These are phyloP conservation scores for Fusarium sp. DNA, from an alignment of 2,329 filamentous ascomycete species.

Conservation along the genomic window DNA sequence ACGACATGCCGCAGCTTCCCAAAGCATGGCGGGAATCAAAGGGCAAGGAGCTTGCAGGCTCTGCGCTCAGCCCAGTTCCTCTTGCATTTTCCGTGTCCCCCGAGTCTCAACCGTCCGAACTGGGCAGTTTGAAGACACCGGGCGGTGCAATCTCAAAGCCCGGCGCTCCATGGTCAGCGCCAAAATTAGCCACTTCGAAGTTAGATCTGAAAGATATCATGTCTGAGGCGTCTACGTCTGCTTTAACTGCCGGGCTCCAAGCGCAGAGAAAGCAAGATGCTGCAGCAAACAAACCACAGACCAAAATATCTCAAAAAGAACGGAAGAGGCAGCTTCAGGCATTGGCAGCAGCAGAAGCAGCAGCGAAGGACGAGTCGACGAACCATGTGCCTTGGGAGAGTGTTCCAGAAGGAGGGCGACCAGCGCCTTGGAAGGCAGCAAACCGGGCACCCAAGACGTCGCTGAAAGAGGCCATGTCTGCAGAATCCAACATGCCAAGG, in stretches of 20 bases:
- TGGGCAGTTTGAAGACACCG: neutral
- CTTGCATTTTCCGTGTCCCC: conserved; percentile 37
- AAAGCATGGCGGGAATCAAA: conserved; percentile 46
- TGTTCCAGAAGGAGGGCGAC: conserved; percentile 47
- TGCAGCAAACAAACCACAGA: conserved; percentile 50
- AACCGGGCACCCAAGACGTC: conserved; percentile 59
- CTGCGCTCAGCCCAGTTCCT: conserved; percentile 12
- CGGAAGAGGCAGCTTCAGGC: conserved; percentile 84
- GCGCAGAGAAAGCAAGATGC: conserved; percentile 58
- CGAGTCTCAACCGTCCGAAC: conserved; percentile 11
- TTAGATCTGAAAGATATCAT: conserved; percentile 83
- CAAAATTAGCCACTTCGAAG: conserved; percentile 67
- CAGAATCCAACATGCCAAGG: conserved; percentile 42
- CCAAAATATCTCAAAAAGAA: conserved; percentile 89
- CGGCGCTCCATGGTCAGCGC: conserved; percentile 60
- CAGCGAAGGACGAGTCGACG: conserved; percentile 47
- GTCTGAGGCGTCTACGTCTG: conserved; percentile 64
- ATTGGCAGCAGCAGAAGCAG: conserved; percentile 60
- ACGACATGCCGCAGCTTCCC: conserved; percentile 45
- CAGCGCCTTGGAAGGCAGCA: conserved; percentile 74
- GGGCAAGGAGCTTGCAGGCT: conserved; percentile 36
- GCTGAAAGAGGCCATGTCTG: conserved; percentile 59
- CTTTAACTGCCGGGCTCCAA: conserved; percentile 63
- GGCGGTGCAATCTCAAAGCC: conserved; percentile 20
- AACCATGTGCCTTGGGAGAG: conserved; percentile 58